Conservation (phyloP, 768 basidiomycete genomes). For the Exsudoporus frostii region DNA sequence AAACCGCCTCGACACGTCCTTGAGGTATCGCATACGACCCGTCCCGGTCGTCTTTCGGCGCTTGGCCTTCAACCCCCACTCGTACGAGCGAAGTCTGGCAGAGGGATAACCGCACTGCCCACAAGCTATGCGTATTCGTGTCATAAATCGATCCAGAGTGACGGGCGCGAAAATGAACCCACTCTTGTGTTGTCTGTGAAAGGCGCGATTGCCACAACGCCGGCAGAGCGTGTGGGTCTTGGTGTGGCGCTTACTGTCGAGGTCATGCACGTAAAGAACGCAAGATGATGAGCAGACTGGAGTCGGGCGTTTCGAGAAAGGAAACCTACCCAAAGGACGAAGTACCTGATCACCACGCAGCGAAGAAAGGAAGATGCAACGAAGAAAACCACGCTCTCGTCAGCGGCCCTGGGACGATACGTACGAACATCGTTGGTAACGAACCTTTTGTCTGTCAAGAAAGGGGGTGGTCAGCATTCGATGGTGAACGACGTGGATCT, state of each 20-base stretch:
- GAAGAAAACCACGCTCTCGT: not conserved
- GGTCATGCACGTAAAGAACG: not conserved
- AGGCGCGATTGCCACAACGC: constrained; percentile 91
- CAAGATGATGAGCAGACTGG: not conserved
- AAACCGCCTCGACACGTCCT: constrained; percentile 90
- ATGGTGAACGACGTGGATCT: not conserved
- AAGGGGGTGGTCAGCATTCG: constrained; percentile 20
- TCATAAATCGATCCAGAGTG: too few relatives aligned
- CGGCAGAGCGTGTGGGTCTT: constrained; percentile 97
- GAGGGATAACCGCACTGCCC: constrained; percentile 95
- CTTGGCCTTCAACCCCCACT: constrained; percentile 99
- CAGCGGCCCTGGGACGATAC: constrained; percentile 9
- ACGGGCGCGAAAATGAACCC: constrained; percentile 30
- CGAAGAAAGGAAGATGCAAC: not conserved
- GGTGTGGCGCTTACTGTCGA: constrained; percentile 86
- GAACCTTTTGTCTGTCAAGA: constrained; percentile 78
- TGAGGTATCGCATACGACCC: constrained; percentile 92
- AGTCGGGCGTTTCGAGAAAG: not conserved
- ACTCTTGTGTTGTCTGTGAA: constrained; percentile 99
- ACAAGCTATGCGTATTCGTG: constrained; percentile 58
- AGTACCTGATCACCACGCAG: constrained; percentile 63
- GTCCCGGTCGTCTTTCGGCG: constrained; percentile 99
- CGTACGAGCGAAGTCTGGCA: constrained; percentile 92
- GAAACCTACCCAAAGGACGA: constrained; percentile 87
- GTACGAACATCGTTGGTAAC: constrained; percentile 18